phyloP scores from a whole-genome alignment of 768 basidiomycete species.

The Suillus americanus region DNA sequence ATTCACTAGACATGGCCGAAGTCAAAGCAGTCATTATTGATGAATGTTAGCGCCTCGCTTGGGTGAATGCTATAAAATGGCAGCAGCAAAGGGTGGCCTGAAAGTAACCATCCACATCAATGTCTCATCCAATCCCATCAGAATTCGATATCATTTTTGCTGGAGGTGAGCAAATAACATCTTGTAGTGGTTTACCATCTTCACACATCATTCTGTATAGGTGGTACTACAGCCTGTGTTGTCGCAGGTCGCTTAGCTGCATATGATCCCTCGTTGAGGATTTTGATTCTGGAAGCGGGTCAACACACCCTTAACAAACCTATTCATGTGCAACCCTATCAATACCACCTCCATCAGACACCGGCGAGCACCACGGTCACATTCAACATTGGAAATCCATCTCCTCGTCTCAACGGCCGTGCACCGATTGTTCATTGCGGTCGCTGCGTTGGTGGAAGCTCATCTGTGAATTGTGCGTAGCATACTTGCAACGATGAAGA shows the following conservation, averaged over 20 bases:
- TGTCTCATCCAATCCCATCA: slow-evolving; percentile 5
- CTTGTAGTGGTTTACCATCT: not conserved
- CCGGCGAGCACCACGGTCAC: slow-evolving; percentile 19
- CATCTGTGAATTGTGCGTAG: slow-evolving; percentile 48
- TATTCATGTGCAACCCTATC: slow-evolving; percentile 23
- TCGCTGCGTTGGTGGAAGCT: slow-evolving; percentile 33
- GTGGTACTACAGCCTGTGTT: slow-evolving; percentile 36
- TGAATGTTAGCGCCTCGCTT: too few relatives aligned
- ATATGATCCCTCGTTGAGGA: slow-evolving; percentile 24
- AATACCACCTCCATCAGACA: slow-evolving; percentile 15
- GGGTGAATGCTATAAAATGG: not conserved
- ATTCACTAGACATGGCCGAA: not conserved
- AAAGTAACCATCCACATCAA: not conserved
- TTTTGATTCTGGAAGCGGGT: slow-evolving; percentile 31
- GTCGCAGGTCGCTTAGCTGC: slow-evolving; percentile 30
- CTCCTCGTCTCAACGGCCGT: slow-evolving; percentile 15
- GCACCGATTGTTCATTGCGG: slow-evolving; percentile 20
- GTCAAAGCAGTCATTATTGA: too few relatives aligned
- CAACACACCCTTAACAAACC: slow-evolving; percentile 23
- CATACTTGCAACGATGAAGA: slow-evolving; percentile 3
- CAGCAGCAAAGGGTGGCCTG: not conserved
- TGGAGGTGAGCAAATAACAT: slow-evolving; percentile 43
- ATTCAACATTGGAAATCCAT: slow-evolving; percentile 17
- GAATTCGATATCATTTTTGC: slow-evolving; percentile 54
- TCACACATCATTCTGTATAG: slow-evolving; percentile 14